Base-by-base conservation (phyloP, 176 grass and related monocot species). In the Thinopyrum elongatum region DNA sequence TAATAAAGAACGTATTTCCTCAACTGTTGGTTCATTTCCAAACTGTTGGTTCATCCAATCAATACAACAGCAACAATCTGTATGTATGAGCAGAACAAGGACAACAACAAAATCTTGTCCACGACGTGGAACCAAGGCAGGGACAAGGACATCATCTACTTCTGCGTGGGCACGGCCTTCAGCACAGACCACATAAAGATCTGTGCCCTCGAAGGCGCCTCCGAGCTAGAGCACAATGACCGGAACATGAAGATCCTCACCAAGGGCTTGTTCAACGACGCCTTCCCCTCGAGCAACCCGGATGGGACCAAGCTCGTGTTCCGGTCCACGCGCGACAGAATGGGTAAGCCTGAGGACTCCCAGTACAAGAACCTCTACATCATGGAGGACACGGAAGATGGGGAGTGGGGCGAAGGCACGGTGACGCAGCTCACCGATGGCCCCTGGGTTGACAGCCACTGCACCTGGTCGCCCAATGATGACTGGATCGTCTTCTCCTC, bases 401-500 rank as follows among this genome's bases (percentile, higher is more conserved):
- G 41, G 41, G 41, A 42, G 41, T 42, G 41, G 41, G 3, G 10
- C 8, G 39, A 41, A 11, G 41, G 41, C 41, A 42, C 63, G 12
- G 26, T 92, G 53, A 89, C 10, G 6, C 74, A 79, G 42, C 58
- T 89, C 0, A 92, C 87, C 1, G 0, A 51, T 1, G 83, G 90
- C 0, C 8, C 14, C 0, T 89, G 87, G 79, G 65, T 3, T 0
- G 90, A 92, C 55, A 92, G 83, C 1, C 87, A 92, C 39, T 92
- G 90, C 79, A 66, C 39, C 14, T 89, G 90, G 90, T 83, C 90
- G 0, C 87, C 90, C 0, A 67, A 1, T 3, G 83, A 83, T 1
- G 83, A 92, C 70, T 92, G 90, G 90, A 69, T 92, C 67, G 90
- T 86, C 49, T 89, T 92, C 87, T 81, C 89, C 4, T 91, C 89